A percentile compares a stretch with the other conserved stretches of the same genome.
Conservation (phyloP, 306 rosid species). For the Castanea mollissima region DNA sequence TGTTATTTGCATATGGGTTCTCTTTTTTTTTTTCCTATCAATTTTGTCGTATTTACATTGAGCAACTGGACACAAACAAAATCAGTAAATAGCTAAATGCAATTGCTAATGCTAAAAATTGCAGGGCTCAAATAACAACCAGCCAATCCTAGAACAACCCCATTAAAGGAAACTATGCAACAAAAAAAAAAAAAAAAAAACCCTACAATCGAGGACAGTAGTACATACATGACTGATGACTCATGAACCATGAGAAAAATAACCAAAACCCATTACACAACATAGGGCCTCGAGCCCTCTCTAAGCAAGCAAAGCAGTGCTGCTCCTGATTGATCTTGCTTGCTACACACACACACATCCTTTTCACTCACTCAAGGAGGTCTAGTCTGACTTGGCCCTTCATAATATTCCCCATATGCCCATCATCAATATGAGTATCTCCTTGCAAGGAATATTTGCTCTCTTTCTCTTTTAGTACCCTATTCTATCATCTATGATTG, state of each 20-base stretch:
- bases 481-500: background rate
- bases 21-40: background rate
- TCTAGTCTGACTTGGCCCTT: constrained; percentile 1
- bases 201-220: too few relatives aligned
- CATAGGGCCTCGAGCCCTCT: too few relatives aligned
- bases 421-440: background rate
- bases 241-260: too few relatives aligned
- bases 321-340: too few relatives aligned
- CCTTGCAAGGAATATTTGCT: too few relatives aligned
- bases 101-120: background rate
- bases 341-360: background rate
- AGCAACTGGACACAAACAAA: background rate
- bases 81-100: background rate
- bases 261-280: too few relatives aligned
- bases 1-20: background rate
- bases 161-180: too few relatives aligned
- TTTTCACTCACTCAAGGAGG: background rate
- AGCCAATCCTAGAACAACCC: too few relatives aligned
- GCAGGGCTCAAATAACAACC: too few relatives aligned
- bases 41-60: background rate
- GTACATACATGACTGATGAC: too few relatives aligned
- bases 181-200: too few relatives aligned
- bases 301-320: too few relatives aligned
- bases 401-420: background rate
- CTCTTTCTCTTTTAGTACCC: background rate